phyloP scores from a whole-genome alignment of 176 grass and related monocot species.

The Pontederia paniculata region DNA sequence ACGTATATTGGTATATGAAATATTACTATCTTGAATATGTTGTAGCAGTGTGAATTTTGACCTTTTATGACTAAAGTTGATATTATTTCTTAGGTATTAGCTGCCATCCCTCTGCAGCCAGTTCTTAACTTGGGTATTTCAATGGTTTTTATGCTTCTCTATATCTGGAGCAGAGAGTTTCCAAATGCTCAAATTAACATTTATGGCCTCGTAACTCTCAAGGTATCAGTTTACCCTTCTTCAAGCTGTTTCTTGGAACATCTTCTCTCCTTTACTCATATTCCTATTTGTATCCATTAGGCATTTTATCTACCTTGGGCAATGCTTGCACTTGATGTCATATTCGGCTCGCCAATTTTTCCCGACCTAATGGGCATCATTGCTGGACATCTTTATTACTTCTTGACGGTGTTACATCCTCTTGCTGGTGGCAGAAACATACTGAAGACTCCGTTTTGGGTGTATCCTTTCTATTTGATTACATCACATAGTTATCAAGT shows the following conservation, averaged over 20 bases:
- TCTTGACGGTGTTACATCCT: slow-evolving; percentile 71
- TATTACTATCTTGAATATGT: neutral
- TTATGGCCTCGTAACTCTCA: slow-evolving; percentile 64
- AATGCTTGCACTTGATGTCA: slow-evolving; percentile 75
- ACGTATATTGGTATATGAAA: neutral
- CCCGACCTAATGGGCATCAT: slow-evolving; percentile 70
- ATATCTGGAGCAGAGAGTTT: slow-evolving; percentile 95
- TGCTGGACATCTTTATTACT: slow-evolving; percentile 91
- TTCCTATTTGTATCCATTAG: slow-evolving; percentile 21
- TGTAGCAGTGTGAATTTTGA: neutral
- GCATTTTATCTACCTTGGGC: slow-evolving; percentile 97
- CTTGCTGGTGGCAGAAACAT: slow-evolving; percentile 66
- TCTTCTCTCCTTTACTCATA: neutral
- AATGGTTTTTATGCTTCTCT: slow-evolving; percentile 81
- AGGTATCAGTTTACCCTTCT: slow-evolving; percentile 36
- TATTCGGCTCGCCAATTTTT: slow-evolving; percentile 59
- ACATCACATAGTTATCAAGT: slow-evolving; percentile 8
- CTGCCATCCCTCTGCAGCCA: slow-evolving; percentile 35
- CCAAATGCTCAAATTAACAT: slow-evolving; percentile 87
- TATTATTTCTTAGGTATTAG: slow-evolving; percentile 33
- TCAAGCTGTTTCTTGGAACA: slow-evolving; percentile 10
- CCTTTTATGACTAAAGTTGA: neutral
- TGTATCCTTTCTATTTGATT: slow-evolving; percentile 72
- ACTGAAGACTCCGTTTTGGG: slow-evolving; percentile 80
- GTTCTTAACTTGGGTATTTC: slow-evolving; percentile 34